Evolutionary conservation across 345 rosid species (phyloP), one percentile per base, ranked within the genome.

Genomic region (Mallotus nudiflorus): DNA sequence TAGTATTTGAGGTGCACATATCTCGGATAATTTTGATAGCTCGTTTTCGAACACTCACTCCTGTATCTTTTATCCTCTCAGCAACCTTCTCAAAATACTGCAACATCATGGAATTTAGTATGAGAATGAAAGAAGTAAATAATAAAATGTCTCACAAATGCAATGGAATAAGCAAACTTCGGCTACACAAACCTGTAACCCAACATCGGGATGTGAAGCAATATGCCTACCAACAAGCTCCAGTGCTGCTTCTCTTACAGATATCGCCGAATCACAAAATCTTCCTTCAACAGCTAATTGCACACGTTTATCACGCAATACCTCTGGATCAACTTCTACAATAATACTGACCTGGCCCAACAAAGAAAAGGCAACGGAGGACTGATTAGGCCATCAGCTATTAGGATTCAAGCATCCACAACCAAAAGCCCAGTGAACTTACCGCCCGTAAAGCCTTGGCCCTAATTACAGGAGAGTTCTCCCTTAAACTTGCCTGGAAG

Each of bases 71-170:
- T 68, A 92, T 89, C 85, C 99, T 83, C 82, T 95, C 99, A 39
- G 99, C 98, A 28, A 95, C 96, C 82, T 95, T 95, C 85, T 88
- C 98, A 88, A 92, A 95, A 83, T 95, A 95, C 99, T 95, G 85
- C 66, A 82, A 73, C 22, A 61, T 22, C 58, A 67, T 46, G 25
- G 68, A 73, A 51, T 25, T 71, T 29, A n/a, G 50, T 39, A 35
- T 37, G 37, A 42, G 55, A 6, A 25, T 45, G 10, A 29, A 53
- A 46, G 67, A 68, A 44, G 46, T 54, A 31, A 62, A 20, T 16
- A 56, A 52, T 68, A 33, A 67, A 71, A 60, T 64, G 49, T 13
- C 27, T 42, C 50, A 60, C 44, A n/a, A 58, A 74, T 67, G 66
- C 63, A 65, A 18, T 70, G 51, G 52, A 52, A 56, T 12, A 33